Percentiles rank a stretch among this genome's conserved stretches.
phyloP scores from a whole-genome alignment of 2,329 filamentous ascomycete genomes.

The Colletotrichum melonis region DNA sequence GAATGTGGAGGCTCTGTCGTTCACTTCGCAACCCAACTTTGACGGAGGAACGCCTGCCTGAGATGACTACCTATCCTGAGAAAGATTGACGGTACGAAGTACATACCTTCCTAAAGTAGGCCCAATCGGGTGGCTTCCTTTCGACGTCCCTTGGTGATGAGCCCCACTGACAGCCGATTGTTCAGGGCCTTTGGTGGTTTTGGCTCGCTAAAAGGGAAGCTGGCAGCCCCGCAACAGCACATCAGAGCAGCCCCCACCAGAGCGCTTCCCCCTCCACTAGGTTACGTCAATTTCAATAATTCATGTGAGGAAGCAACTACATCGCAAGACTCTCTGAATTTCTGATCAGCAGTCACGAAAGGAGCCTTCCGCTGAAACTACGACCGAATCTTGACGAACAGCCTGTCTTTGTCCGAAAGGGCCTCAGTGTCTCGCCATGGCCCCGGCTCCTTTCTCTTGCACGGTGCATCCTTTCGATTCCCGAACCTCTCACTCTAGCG shows the following conservation, averaged over 20 bases:
- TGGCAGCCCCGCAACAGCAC: neutral
- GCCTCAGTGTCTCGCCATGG: neutral
- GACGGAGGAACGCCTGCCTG: neutral
- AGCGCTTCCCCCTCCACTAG: neutral
- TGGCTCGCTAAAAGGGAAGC: neutral
- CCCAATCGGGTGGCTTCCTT: slow-evolving; percentile 16
- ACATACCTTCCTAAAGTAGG: neutral
- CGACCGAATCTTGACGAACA: neutral
- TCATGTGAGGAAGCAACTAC: too few relatives aligned
- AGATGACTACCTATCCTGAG: neutral
- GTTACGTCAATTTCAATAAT: slow-evolving; percentile 4
- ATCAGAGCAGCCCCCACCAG: neutral
- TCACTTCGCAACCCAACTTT: neutral
- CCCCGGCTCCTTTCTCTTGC: slow-evolving; percentile 41
- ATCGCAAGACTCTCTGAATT: too few relatives aligned
- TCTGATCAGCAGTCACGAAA: neutral
- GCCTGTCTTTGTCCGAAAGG: neutral
- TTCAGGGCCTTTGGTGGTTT: neutral
- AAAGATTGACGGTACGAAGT: neutral
- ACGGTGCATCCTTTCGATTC: slow-evolving; percentile 59
- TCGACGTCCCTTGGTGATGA: neutral
- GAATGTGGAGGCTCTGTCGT: neutral
- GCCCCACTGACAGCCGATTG: neutral
- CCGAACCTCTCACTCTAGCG: slow-evolving; percentile 51
- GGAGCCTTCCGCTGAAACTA: neutral